A percentile compares a stretch with the other conserved stretches of the same genome.
Conservation (phyloP, 352 stramenopile species). For the Labyrinthula sp. region DNA sequence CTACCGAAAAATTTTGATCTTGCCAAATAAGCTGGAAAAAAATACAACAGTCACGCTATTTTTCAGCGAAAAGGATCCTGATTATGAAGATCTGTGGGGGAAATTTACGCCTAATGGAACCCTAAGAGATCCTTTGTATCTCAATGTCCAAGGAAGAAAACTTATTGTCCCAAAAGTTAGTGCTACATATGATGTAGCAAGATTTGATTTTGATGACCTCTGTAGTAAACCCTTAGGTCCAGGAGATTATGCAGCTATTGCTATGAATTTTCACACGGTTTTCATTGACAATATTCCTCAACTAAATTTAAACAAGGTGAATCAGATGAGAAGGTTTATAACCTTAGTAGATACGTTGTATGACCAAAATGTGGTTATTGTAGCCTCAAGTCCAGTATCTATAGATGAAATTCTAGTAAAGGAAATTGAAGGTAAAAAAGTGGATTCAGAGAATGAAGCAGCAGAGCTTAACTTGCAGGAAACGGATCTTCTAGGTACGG, state of each 20-base stretch:
- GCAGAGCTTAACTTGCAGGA: conserved; percentile 4
- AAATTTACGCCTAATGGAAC: conserved; percentile 9
- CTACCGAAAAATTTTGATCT: conserved; percentile 23
- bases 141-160: conserved; percentile 17
- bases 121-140: conserved; percentile 3
- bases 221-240: conserved; percentile 77
- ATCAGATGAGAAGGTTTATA: conserved; percentile 77
- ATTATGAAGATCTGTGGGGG: conserved; percentile 20
- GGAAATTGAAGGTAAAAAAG: too few species aligned
- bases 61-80: neutral
- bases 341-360: conserved; percentile 87
- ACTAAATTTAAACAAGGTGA: conserved; percentile 59
- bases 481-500: conserved; percentile 11
- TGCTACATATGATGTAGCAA: conserved; percentile 8
- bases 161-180: conserved; percentile 7
- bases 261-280: conserved; percentile 55
- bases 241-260: conserved; percentile 67
- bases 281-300: conserved; percentile 61
- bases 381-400: conserved; percentile 25
- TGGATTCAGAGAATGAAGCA: conserved; percentile 12
- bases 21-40: neutral
- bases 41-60: neutral
- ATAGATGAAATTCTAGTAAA: conserved; percentile 32
- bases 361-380: conserved; percentile 44
- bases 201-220: conserved; percentile 72